A percentile compares a stretch with the other conserved stretches of the same genome.
Evolutionary conservation across 2,329 filamentous ascomycete species (phyloP).

Genomic region (Orbilia quercus): DNA sequence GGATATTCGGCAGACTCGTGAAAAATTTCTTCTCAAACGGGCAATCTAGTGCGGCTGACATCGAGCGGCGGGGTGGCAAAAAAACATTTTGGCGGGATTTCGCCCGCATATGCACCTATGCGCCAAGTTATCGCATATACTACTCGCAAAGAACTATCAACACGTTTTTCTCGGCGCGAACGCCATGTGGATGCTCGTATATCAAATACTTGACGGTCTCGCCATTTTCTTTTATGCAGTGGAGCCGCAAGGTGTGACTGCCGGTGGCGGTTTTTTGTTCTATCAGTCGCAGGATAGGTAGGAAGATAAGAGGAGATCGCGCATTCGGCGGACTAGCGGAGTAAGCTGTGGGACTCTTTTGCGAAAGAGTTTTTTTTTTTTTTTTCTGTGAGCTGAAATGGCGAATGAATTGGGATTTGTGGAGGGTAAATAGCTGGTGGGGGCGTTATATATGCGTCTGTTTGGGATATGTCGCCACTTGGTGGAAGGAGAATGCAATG

Average conservation of each 20-base stretch:
- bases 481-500: no score
- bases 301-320: constrained; percentile 13
- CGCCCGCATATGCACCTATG: constrained; percentile 6
- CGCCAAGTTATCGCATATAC: constrained; percentile 38
- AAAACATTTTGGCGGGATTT: no score
- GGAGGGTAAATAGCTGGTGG: no score
- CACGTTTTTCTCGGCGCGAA: no score
- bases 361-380: no score
- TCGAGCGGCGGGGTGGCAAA: constrained; percentile 19
- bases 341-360: background rate
- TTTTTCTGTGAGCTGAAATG: no score
- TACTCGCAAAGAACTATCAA: no score
- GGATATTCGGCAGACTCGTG: no score
- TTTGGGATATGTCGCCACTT: background rate
- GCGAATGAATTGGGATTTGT: no score
- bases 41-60: constrained; percentile 52
- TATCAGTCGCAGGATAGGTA: background rate
- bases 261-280: constrained; percentile 14
- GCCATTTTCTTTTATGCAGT: constrained; percentile 5
- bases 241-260: no score
- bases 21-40: constrained; percentile 12
- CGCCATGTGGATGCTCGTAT: no score
- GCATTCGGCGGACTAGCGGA: constrained; percentile 4
- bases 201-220: constrained; percentile 5
- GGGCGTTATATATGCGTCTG: background rate